Evolutionary conservation across 192 early-diverging fungal species (phyloP).

Genomic region (Entomortierella lignicola): DNA sequence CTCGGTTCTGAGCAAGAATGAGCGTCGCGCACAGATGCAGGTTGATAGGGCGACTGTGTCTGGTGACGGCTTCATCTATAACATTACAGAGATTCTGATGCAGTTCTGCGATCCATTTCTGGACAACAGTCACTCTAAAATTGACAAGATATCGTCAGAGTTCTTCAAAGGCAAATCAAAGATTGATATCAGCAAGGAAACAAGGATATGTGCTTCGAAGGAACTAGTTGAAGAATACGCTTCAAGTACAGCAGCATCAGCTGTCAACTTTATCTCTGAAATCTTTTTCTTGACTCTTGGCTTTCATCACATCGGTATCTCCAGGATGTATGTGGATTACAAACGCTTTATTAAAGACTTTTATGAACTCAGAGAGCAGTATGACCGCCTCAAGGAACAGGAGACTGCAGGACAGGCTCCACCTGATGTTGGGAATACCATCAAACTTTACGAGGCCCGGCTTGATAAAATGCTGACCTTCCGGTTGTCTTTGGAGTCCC

Average conservation of each 20-base stretch:
- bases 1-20: constrained; percentile 73
- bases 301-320: constrained; percentile 83
- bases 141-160: constrained; percentile 45
- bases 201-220: constrained; percentile 84
- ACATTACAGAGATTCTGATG: constrained; percentile 74
- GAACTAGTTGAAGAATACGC: constrained; percentile 73
- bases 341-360: constrained; percentile 74
- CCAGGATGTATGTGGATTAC: constrained; percentile 78
- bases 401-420: constrained; percentile 52
- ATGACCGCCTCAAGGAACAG: constrained; percentile 70
- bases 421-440: constrained; percentile 52
- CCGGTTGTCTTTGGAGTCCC: constrained; percentile 79
- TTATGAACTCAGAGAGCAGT: constrained; percentile 75
- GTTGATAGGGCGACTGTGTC: constrained; percentile 80
- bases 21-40: constrained; percentile 80
- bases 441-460: constrained; percentile 73
- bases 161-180: constrained; percentile 59
- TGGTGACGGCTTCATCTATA: constrained; percentile 89
- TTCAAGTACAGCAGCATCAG: constrained; percentile 5
- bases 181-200: constrained; percentile 76
- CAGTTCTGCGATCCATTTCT: constrained; percentile 87
- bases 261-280: constrained; percentile 89
- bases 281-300: constrained; percentile 86
- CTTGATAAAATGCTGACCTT: constrained; percentile 75
- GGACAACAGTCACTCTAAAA: constrained; percentile 77